A percentile compares a stretch with the other conserved stretches of the same genome.
Evolutionary conservation across 1,284 basidiomycete genomes (phyloP).

Genomic region (Meripilus lineatus): DNA sequence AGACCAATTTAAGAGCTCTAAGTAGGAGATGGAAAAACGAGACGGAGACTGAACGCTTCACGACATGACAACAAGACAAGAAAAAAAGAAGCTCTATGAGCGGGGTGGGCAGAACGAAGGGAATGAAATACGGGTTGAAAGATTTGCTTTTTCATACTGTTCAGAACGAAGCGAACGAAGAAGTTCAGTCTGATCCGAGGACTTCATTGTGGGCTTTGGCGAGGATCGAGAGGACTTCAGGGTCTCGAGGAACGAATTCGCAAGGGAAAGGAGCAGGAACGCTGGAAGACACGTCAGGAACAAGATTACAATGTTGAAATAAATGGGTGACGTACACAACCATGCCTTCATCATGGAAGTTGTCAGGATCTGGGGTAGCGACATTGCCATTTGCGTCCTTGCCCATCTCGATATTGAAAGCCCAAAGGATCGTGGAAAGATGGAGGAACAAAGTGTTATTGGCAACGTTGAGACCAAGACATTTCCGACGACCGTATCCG

Average conservation of each 20-base stretch:
- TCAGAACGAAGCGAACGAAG: too few species aligned
- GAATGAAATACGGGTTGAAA: too few species aligned
- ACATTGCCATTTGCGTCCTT: conserved; percentile 12
- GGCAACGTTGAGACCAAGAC: conserved; percentile 17
- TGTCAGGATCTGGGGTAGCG: conserved; percentile 1
- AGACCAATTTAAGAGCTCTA: too few species aligned
- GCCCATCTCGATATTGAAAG: conserved; percentile 16
- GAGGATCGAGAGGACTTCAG: neutral
- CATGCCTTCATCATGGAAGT: conserved; percentile 1
- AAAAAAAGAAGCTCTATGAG: too few species aligned
- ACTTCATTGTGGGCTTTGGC: neutral
- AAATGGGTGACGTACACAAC: conserved; percentile 3
- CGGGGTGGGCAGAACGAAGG: too few species aligned
- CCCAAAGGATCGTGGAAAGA: conserved; percentile 15
- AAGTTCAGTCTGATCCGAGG: too few species aligned
- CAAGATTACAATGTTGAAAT: neutral
- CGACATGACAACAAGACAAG: too few species aligned
- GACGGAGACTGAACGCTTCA: too few species aligned
- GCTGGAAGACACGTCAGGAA: neutral
- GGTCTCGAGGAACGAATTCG: neutral
- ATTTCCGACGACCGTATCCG: conserved; percentile 10
- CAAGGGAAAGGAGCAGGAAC: conserved; percentile 1
- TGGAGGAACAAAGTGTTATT: conserved; percentile 13
- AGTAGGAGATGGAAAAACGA: too few species aligned
- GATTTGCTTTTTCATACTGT: too few species aligned